Base-by-base conservation (phyloP, 345 rosid genomes). In the Rhodamnia argentea region DNA sequence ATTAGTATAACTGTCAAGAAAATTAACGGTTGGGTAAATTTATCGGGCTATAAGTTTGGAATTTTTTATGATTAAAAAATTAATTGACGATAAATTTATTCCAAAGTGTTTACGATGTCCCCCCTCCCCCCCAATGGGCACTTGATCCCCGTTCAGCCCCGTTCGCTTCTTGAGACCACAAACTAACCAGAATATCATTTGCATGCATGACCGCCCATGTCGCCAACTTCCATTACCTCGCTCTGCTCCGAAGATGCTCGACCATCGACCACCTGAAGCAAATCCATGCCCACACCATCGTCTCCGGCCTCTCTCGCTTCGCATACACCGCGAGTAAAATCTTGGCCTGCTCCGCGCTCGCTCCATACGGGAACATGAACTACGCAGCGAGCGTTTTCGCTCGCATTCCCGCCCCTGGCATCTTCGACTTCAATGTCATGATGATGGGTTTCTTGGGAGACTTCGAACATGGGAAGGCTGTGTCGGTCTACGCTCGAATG, bases 211-310 rank as follows among this genome's bases (percentile, higher is more conserved):
- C 55, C 75, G 0, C 0, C 51, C 47, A 27, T 47, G 24, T 74
- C 58, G 52, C 83, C 60, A 86, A 52, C 83, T 70, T 85, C 70
- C 88, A 84, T 13, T 50, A 83, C 84, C 85, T 88, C n/a, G 58
- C 83, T 62, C 89, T 88, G 50, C 84, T 88, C 22, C 83, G 85
- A 37, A 50, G 82, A 84, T 89, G 91, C 84, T 84, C 74, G 57
- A 56, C 37, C 84, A 24, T 85, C 75, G 52, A 15, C 10, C 84
- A 88, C 40, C 85, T 89, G 13, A 86, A 91, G 60, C 92, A 88
- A 88, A 88, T 91, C 75, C 92, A 87, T 42, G 88, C 90, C n/a
- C 87, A 84, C 53, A 70, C 84, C 5, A 87, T 88, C 85, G 55
- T 85, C n/a, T 83, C 51, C 47, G 89, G 87, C 74, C 82, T 85